A percentile compares a stretch with the other conserved stretches of the same genome.
phyloP scores from a whole-genome alignment of 176 grass and related monocot species.

The Eleusine indica region DNA sequence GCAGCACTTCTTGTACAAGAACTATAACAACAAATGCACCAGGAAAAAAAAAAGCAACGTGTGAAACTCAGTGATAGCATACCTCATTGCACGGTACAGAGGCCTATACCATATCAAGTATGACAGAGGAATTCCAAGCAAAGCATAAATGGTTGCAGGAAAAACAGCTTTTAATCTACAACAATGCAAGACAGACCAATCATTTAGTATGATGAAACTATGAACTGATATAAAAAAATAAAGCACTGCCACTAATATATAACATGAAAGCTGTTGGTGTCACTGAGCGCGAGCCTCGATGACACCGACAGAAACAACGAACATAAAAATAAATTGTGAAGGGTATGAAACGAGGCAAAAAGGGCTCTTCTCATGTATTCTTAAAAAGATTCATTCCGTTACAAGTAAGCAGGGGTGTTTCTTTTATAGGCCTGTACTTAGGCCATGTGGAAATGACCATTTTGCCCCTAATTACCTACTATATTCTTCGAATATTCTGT shows the following conservation, averaged over 20 bases:
- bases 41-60: not conserved
- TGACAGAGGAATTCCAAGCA: slow-evolving; percentile 86
- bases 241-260: not conserved
- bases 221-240: not conserved
- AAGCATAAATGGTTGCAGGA: slow-evolving; percentile 90
- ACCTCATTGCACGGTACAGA: slow-evolving; percentile 94
- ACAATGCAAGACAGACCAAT: slow-evolving; percentile 34
- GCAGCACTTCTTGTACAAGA: too few species aligned
- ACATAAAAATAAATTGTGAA: too few species aligned
- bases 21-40: not conserved
- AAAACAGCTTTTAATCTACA: slow-evolving; percentile 86
- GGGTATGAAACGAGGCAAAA: too few species aligned
- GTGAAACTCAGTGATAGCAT: not conserved
- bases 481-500: too few species aligned
- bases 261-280: not conserved
- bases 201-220: slow-evolving; percentile 1
- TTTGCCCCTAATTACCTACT: too few species aligned
- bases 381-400: too few species aligned
- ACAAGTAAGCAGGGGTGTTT: not conserved
- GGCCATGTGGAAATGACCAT: too few species aligned
- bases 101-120: slow-evolving; percentile 94
- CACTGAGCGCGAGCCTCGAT: too few species aligned
- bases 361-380: too few species aligned
- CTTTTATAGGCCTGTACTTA: too few species aligned
- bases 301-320: too few species aligned